Conservation (phyloP, 176 grass and related monocot species). For the Triticum monococcum region DNA sequence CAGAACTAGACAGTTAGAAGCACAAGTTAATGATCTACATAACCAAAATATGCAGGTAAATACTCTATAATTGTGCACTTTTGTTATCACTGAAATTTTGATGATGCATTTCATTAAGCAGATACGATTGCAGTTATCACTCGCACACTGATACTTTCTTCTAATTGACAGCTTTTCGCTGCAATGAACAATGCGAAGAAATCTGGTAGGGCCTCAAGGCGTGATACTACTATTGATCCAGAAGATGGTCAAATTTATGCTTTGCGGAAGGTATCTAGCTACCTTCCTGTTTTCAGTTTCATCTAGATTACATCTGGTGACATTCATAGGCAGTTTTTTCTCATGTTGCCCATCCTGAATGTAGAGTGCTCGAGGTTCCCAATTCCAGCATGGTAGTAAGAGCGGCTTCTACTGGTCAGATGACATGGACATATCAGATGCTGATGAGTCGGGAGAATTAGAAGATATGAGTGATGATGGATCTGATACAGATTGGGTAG, state of each 20-base stretch:
- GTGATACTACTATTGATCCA: conserved; percentile 5
- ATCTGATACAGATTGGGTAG: conserved; percentile 60
- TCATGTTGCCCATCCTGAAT: conserved; percentile 22
- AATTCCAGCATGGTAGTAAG: conserved; percentile 1
- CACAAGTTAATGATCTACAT: conserved; percentile 51
- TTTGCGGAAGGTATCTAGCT: conserved; percentile 43
- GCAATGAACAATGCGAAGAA: conserved; percentile 49
- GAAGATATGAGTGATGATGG: conserved; percentile 38
- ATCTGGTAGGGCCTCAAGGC: conserved; percentile 26
- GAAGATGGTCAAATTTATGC: conserved; percentile 29
- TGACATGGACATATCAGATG: conserved; percentile 96
- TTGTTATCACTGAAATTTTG: background rate
- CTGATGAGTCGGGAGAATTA: conserved; percentile 52
- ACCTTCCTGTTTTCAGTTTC: background rate
- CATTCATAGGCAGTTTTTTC: conserved; percentile 6
- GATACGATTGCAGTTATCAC: background rate
- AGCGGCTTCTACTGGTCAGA: conserved; percentile 38
- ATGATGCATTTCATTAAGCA: background rate
- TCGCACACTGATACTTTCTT: conserved; percentile 21
- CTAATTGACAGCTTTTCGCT: conserved; percentile 52
- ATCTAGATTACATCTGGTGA: background rate
- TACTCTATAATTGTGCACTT: conserved; percentile 12
- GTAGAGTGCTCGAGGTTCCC: conserved; percentile 30
- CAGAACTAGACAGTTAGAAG: conserved; percentile 62
- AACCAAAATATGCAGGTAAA: conserved; percentile 67